These are phyloP conservation scores for Rhododendron griersonianum DNA, from an alignment of 148 eudicot genomes.

Conservation along the genomic window DNA sequence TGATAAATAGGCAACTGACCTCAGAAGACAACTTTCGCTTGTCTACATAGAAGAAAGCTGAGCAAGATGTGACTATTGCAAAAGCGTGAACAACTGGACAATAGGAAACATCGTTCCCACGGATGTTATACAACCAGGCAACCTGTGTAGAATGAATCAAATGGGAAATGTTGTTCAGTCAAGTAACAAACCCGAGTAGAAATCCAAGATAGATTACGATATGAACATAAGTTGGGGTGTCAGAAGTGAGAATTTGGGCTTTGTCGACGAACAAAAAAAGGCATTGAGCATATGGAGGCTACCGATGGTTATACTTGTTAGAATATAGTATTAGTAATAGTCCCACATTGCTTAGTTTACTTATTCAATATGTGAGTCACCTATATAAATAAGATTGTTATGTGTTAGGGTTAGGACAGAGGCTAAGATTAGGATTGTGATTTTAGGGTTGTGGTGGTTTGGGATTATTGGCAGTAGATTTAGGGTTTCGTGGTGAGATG, in stretches of 20 bases:
- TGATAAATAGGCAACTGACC: constrained; percentile 39
- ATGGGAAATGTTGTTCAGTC: neutral
- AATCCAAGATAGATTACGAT: neutral
- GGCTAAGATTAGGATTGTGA: too few relatives aligned
- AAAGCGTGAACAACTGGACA: constrained; percentile 92
- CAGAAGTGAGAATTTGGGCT: neutral
- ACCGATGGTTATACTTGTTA: neutral
- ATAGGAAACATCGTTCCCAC: constrained; percentile 86
- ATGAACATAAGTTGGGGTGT: neutral
- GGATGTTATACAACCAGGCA: constrained; percentile 90
- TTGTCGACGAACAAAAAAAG: neutral
- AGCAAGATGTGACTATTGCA: constrained; percentile 65
- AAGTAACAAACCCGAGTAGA: neutral
- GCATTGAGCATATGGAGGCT: neutral
- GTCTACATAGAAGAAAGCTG: constrained; percentile 87
- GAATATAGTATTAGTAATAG: too few relatives aligned
- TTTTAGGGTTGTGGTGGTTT: too few relatives aligned
- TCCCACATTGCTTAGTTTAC: too few relatives aligned
- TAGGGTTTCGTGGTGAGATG: too few relatives aligned
- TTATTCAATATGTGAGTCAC: too few relatives aligned
- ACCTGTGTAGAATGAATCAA: constrained; percentile 47
- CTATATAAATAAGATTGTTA: too few relatives aligned
- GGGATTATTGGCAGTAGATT: too few relatives aligned
- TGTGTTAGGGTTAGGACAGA: too few relatives aligned
- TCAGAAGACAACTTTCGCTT: constrained; percentile 74